These are phyloP conservation scores for Penicillium sp. DNA, from an alignment of 2,329 filamentous ascomycete genomes.

Conservation along the genomic window DNA sequence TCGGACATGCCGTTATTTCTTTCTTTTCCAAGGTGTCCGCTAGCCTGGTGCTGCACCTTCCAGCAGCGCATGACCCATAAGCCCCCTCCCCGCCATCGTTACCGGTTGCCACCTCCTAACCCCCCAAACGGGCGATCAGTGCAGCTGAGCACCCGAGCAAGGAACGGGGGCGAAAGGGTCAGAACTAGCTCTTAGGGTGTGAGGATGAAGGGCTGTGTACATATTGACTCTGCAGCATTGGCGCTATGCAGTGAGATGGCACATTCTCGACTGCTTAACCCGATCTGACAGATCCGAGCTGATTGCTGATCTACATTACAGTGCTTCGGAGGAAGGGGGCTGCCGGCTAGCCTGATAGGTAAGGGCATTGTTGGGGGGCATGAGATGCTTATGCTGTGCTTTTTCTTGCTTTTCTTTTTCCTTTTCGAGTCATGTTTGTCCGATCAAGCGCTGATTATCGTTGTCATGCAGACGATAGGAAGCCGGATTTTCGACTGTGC, in stretches of 20 bases:
- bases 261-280: conserved; percentile 13
- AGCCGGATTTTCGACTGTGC: not conserved
- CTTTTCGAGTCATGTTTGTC: too few relatives aligned
- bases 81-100: conserved; percentile 3
- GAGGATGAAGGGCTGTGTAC: not conserved
- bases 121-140: conserved; percentile 18
- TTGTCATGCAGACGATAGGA: not conserved
- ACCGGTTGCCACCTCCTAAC: not conserved
- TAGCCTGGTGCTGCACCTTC: not conserved
- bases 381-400: not conserved
- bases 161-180: conserved; percentile 8
- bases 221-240: conserved; percentile 10
- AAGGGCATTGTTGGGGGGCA: not conserved
- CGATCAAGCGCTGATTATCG: not conserved
- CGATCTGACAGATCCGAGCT: conserved; percentile 5
- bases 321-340: not conserved
- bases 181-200: not conserved
- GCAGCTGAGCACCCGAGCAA: conserved; percentile 14
- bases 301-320: not conserved
- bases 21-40: not conserved
- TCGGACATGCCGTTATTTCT: conserved; percentile 10
- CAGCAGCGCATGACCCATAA: conserved; percentile 10
- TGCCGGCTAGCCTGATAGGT: not conserved
- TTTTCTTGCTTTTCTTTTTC: not conserved
- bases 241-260: conserved; percentile 27